A percentile compares a stretch with the other conserved stretches of the same genome.
Evolutionary conservation across 257 asterid species (phyloP).

Genomic region (Petrea volubilis): DNA sequence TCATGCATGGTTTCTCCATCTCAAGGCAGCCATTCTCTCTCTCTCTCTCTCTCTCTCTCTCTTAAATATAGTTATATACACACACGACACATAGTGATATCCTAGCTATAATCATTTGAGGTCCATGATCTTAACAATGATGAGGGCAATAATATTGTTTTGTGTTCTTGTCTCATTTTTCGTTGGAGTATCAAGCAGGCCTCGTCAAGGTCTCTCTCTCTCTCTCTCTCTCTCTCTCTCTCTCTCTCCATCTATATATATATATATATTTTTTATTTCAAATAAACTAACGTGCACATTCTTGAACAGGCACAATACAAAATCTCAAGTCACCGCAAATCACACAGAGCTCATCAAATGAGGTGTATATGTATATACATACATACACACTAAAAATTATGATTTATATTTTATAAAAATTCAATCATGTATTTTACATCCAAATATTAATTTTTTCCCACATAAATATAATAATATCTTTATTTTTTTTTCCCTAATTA

Average conservation of each 20-base stretch:
- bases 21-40: conserved; percentile 7
- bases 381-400: background rate
- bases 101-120: background rate
- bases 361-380: no score
- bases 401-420: background rate
- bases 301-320: conserved; percentile 15
- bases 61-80: no score
- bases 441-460: background rate
- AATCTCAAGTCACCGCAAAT: conserved; percentile 14
- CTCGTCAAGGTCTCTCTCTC: conserved; percentile 23
- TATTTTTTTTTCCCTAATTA: no score
- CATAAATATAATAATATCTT: no score
- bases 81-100: background rate
- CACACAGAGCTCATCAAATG: conserved; percentile 19
- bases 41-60: conserved; percentile 19
- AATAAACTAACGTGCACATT: background rate
- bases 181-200: conserved; percentile 39
- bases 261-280: background rate
- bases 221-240: background rate
- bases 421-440: no score
- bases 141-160: conserved; percentile 33
- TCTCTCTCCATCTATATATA: background rate
- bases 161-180: conserved; percentile 37
- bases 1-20: conserved; percentile 22
- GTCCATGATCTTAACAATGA: conserved; percentile 23